Base-by-base conservation (phyloP, 768 basidiomycete species). In the Tulasnella sp. region DNA sequence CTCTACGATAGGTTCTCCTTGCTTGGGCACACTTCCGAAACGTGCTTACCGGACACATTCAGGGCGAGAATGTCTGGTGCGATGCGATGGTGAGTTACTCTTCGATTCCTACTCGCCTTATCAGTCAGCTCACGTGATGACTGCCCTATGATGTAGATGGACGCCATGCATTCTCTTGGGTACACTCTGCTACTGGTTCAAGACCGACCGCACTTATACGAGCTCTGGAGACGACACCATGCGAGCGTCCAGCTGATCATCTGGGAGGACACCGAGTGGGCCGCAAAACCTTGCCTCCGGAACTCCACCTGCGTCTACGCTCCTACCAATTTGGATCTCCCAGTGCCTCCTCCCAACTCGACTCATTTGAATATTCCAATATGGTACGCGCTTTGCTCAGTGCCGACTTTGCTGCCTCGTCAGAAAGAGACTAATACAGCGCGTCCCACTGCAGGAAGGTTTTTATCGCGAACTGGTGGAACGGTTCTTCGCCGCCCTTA, bases 401-500 rank as follows among this genome's bases (percentile, higher is more conserved):
- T 22, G 44, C 16, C 20, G 31, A 9, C 46, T 46, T 46, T 14
- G 46, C 16, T 14, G 12, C 46, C 1, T 46, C 18, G 46, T 46
- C 18, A 20, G 46, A 14, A 18, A 14, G 46, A 20, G 18, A 46
- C 44, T 44, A 44, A 46, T 2, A 18, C 46, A 28, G 1, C 31
- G 9, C n/a, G 46, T 58, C 7, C 31, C 4, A 42, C n/a, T n/a
- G n/a, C 76, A 76, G 80, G 80, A 80, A 80, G 80, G 42, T 80
- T 58, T 76, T 80, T 28, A 41, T 18, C 40, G 48, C 75, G 20
- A 12, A 76, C 12, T 80, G 75, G 50, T 80, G 80, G 80, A 76
- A 76, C 34, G 60, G n/a, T 34, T 20, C 74, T 28, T 18, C 31
- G 5, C 64, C 72, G 72, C 81, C 81, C 1, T 44, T 80, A 3